Evolutionary conservation across 2,329 filamentous ascomycete genomes (phyloP).

Genomic region (Pseudopyrenochaeta lycopersici): DNA sequence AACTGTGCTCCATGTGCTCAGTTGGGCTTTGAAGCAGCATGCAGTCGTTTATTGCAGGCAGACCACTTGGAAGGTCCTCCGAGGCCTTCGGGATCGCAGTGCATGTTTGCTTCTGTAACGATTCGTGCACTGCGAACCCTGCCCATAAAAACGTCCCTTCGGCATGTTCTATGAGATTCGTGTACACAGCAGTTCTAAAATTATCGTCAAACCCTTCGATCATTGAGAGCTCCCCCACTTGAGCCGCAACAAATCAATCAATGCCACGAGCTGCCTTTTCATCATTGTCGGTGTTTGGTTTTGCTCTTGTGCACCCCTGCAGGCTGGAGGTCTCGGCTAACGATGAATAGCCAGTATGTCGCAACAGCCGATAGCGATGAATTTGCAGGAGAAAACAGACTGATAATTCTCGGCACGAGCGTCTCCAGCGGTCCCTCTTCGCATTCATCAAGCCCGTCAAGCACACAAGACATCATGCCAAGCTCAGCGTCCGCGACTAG

Average conservation of each 20-base stretch:
- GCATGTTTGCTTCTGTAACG: constrained; percentile 14
- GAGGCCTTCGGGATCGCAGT: constrained; percentile 17
- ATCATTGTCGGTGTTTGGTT: constrained; percentile 33
- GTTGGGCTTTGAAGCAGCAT: constrained; percentile 36
- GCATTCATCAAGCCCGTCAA: too few relatives aligned
- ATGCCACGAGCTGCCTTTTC: constrained; percentile 30
- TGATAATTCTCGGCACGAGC: constrained; percentile 16
- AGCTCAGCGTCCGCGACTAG: constrained; percentile 17
- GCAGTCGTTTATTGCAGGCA: constrained; percentile 37
- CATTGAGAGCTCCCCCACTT: constrained; percentile 26
- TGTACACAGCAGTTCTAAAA: constrained; percentile 14
- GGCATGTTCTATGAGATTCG: constrained; percentile 25
- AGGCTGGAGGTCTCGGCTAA: constrained; percentile 27
- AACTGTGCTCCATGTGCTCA: constrained; percentile 15
- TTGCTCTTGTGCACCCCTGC: constrained; percentile 20
- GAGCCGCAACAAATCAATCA: constrained; percentile 29
- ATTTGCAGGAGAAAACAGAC: constrained; percentile 7
- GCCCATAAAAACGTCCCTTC: constrained; percentile 49
- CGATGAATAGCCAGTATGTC: constrained; percentile 27
- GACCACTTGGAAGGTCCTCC: constrained; percentile 26
- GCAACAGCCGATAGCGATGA: background rate
- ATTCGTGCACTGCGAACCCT: constrained; percentile 29
- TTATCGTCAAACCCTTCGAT: constrained; percentile 12
- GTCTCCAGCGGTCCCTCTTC: constrained; percentile 9
- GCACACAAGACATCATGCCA: constrained; percentile 24